Evolutionary conservation across 345 rosid genomes (phyloP).

Genomic region (Balakata baccata): DNA sequence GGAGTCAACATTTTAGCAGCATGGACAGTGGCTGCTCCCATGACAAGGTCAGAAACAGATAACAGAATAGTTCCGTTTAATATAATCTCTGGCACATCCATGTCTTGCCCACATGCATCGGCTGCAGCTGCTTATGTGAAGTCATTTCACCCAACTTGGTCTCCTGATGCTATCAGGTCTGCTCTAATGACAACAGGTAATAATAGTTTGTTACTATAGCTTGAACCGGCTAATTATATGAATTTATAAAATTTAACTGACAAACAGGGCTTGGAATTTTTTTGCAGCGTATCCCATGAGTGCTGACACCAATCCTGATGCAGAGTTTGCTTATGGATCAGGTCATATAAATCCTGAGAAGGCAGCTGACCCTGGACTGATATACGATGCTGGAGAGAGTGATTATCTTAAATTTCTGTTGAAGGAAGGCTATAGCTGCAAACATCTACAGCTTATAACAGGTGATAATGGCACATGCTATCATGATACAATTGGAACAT

Average conservation of each 20-base stretch:
- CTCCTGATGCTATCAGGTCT: conserved; percentile 42
- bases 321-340: conserved; percentile 42
- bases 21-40: conserved; percentile 22
- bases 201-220: neutral
- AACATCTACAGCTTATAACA: conserved; percentile 19
- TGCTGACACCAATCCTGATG: conserved; percentile 13
- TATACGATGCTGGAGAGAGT: conserved; percentile 39
- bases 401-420: conserved; percentile 47
- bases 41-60: conserved; percentile 17
- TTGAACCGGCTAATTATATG: too few relatives aligned
- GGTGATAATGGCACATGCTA: conserved; percentile 32
- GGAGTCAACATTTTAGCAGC: conserved; percentile 47
- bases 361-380: conserved; percentile 36
- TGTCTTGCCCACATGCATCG: conserved; percentile 41
- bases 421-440: conserved; percentile 32
- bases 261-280: neutral
- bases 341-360: conserved; percentile 41
- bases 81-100: conserved; percentile 43
- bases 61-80: conserved; percentile 24
- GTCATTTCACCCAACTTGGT: conserved; percentile 37
- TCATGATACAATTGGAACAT: conserved; percentile 17
- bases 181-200: conserved; percentile 48
- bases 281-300: conserved; percentile 25
- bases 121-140: conserved; percentile 34
- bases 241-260: neutral